phyloP scores from a whole-genome alignment of 2,329 filamentous ascomycete species.

The Ophiostoma pallidulum region DNA sequence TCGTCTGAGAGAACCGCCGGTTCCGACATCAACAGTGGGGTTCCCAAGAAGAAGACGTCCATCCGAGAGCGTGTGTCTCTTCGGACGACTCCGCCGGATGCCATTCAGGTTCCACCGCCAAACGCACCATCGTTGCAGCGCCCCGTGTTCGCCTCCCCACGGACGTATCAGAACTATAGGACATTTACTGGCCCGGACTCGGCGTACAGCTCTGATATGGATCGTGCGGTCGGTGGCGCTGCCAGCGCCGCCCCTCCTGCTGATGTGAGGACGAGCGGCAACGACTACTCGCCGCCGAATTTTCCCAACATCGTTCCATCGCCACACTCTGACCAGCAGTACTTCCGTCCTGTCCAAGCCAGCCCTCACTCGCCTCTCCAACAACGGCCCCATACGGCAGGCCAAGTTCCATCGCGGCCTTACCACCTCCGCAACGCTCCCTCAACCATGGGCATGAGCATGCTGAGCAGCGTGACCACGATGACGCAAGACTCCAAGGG shows the following conservation, averaged over 20 bases:
- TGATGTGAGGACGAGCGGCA: constrained; percentile 18
- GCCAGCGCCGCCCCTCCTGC: background rate
- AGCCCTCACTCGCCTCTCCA: constrained; percentile 56
- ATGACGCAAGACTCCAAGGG: constrained; percentile 32
- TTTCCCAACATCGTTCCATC: constrained; percentile 34
- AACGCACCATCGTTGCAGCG: constrained; percentile 27
- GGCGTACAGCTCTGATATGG: constrained; percentile 39
- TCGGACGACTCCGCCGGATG: constrained; percentile 42
- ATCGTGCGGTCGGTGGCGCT: constrained; percentile 24
- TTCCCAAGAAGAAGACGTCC: constrained; percentile 30
- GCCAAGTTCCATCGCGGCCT: constrained; percentile 26
- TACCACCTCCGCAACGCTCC: constrained; percentile 39
- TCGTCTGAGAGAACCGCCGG: constrained; percentile 1
- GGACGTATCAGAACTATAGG: constrained; percentile 23
- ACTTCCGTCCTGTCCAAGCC: constrained; percentile 52
- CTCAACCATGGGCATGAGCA: constrained; percentile 48
- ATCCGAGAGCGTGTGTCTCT: constrained; percentile 45
- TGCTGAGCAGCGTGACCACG: constrained; percentile 45
- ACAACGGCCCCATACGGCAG: constrained; percentile 47
- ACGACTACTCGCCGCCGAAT: constrained; percentile 29
- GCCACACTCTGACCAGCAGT: constrained; percentile 45
- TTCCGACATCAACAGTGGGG: background rate
- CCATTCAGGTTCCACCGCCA: constrained; percentile 44
- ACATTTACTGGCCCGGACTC: constrained; percentile 31
- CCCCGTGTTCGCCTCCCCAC: constrained; percentile 21